phyloP scores from a whole-genome alignment of 257 asterid genomes.

The Schizonepeta tenuifolia region DNA sequence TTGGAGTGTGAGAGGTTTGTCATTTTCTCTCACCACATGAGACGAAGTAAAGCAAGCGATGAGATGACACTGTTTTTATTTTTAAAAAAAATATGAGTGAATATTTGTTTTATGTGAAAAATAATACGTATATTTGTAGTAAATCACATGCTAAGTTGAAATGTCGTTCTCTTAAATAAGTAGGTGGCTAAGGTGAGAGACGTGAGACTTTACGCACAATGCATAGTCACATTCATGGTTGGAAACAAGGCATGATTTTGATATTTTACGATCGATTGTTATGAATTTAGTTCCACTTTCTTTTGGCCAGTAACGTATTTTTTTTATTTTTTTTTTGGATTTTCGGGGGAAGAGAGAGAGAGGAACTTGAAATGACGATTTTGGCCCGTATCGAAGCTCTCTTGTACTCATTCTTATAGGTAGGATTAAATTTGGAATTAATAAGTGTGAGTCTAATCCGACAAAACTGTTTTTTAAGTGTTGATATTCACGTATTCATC shows the following conservation, averaged over 20 bases:
- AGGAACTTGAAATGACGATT: too few species aligned
- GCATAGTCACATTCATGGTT: background rate
- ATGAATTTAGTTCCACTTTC: background rate
- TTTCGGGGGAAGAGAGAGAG: too few species aligned
- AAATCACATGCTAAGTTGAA: background rate
- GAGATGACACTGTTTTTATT: background rate
- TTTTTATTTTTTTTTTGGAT: too few species aligned
- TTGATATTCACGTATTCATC: too few species aligned
- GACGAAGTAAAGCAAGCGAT: background rate
- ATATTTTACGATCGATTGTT: background rate
- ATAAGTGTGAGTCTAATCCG: too few species aligned
- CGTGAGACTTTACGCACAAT: background rate
- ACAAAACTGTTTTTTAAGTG: too few species aligned
- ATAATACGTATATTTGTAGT: background rate
- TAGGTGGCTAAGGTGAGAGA: background rate
- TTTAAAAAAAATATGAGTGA: background rate
- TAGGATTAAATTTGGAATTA: too few species aligned
- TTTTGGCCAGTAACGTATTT: too few species aligned
- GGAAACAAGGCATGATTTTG: background rate
- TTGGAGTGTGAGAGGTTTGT: too few species aligned
- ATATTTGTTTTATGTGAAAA: background rate
- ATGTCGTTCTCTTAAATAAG: conserved; percentile 1
- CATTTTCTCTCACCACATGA: conserved; percentile 4
- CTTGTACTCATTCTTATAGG: too few species aligned
- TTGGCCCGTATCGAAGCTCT: too few species aligned